Evolutionary conservation across 2,329 filamentous ascomycete genomes (phyloP).

Genomic region (Penicillium sp.): DNA sequence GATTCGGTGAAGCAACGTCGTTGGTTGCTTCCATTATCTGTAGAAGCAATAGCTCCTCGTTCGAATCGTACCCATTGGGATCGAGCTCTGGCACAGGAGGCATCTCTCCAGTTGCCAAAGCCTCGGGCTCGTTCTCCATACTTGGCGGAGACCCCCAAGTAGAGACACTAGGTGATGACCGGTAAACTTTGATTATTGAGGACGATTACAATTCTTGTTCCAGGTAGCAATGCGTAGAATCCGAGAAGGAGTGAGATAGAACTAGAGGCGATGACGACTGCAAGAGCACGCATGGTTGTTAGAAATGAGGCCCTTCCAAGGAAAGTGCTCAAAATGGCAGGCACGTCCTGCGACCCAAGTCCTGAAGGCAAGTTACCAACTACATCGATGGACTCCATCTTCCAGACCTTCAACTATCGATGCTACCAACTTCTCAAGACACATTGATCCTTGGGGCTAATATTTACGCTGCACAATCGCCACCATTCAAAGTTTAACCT

Average conservation of each 20-base stretch:
- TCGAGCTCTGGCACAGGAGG: background rate
- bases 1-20: constrained; percentile 22
- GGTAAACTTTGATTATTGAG: background rate
- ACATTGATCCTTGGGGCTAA: no score
- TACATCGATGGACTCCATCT: background rate
- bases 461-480: no score
- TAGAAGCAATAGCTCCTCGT: constrained; percentile 28
- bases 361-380: background rate
- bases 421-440: no score
- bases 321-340: background rate
- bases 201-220: background rate
- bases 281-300: background rate
- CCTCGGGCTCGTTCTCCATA: constrained; percentile 4
- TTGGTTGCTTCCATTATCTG: constrained; percentile 24
- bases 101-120: background rate
- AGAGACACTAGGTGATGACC: background rate
- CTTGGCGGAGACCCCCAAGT: background rate
- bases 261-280: background rate
- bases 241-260: background rate
- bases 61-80: constrained; percentile 17
- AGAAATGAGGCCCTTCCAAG: background rate
- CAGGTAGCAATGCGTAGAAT: background rate
- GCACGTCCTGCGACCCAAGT: background rate
- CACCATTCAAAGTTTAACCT: no score
- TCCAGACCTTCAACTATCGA: background rate